Base-by-base conservation (phyloP, 2,329 filamentous ascomycete species). In the Xylariaceae sp. region DNA sequence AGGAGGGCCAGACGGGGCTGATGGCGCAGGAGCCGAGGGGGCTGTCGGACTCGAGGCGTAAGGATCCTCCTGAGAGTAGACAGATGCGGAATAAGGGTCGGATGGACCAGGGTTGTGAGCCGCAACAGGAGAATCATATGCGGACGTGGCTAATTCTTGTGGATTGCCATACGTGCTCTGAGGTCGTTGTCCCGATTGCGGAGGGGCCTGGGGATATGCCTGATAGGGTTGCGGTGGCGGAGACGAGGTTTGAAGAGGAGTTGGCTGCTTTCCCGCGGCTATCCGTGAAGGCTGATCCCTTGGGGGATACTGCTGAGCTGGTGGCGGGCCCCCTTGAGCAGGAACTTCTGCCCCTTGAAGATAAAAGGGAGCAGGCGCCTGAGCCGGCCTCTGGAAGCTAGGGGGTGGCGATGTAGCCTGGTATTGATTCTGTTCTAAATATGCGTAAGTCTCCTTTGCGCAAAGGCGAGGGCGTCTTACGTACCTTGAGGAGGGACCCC, bases 91-190 rank as follows among this genome's bases (percentile, higher is more conserved):
- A 63, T 77, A 82, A 1, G 77, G 74, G 20, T 74, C 73, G 16
- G 73, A 70, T 44, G 75, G 74, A 60, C 69, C 73, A 26, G 76
- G 75, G 67, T 79, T 80, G 68, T 82, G 79, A 5, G 79, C 72
- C 12, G 79, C 83, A 40, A 89, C 81, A 42, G 89, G 89, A 2
- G 89, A 89, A 71, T 92, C 89, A 67, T 92, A 93, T 9, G 84
- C 85, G 1, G 89, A 89, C 0, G 89, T 91, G 21, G 89, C 88
- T 45, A 93, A 78, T 74, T 93, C 90, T 73, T 93, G 90, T 0
- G 89, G 86, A 61, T 85, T 84, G 23, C 87, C 86, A 65, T 89
- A 89, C 10, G 84, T 89, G 71, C 85, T 88, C 67, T 87, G 83
- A 2, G 86, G 87, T 16, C 82, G 84, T 54, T 83, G 84, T 54